These are phyloP conservation scores for Cyclotella choctawhatcheeana DNA, from an alignment of 108 stramenopile species.

Conservation along the genomic window DNA sequence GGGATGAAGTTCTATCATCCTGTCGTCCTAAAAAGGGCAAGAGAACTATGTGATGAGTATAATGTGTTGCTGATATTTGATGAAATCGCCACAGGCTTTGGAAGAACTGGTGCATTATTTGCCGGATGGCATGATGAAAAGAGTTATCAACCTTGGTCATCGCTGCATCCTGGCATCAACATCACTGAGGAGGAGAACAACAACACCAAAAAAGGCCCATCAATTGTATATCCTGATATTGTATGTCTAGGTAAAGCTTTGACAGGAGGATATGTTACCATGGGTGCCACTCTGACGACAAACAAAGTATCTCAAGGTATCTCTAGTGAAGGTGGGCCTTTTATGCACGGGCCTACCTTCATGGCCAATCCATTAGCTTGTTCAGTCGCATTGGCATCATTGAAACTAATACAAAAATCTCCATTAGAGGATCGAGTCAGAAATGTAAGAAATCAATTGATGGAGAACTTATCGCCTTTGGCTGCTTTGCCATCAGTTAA, in stretches of 20 bases:
- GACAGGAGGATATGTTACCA: slow-evolving; percentile 82
- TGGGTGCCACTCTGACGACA: slow-evolving; percentile 80
- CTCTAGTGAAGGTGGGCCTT: slow-evolving; percentile 56
- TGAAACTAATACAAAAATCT: slow-evolving; percentile 58
- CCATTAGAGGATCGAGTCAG: slow-evolving; percentile 60
- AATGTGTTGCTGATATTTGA: slow-evolving; percentile 86
- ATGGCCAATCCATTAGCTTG: slow-evolving; percentile 88
- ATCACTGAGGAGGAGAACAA: background rate
- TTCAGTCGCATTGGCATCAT: slow-evolving; percentile 71
- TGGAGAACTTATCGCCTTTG: slow-evolving; percentile 55
- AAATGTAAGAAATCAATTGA: slow-evolving; percentile 59
- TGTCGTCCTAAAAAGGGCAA: slow-evolving; percentile 50
- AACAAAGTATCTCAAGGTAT: slow-evolving; percentile 69
- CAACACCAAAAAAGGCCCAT: background rate
- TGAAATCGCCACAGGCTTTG: slow-evolving; percentile 93
- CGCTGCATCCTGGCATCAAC: slow-evolving; percentile 17
- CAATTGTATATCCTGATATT: slow-evolving; percentile 73
- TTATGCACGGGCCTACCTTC: slow-evolving; percentile 89
- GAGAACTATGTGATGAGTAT: slow-evolving; percentile 77
- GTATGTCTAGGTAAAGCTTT: slow-evolving; percentile 88
- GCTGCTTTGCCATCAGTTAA: slow-evolving; percentile 59
- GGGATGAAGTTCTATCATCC: slow-evolving; percentile 90
- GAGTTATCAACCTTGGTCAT: slow-evolving; percentile 50
- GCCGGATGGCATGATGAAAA: slow-evolving; percentile 65
- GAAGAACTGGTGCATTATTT: slow-evolving; percentile 85